These are phyloP conservation scores for Kokia cookei DNA, from an alignment of 441 rosid genomes.

Conservation along the genomic window DNA sequence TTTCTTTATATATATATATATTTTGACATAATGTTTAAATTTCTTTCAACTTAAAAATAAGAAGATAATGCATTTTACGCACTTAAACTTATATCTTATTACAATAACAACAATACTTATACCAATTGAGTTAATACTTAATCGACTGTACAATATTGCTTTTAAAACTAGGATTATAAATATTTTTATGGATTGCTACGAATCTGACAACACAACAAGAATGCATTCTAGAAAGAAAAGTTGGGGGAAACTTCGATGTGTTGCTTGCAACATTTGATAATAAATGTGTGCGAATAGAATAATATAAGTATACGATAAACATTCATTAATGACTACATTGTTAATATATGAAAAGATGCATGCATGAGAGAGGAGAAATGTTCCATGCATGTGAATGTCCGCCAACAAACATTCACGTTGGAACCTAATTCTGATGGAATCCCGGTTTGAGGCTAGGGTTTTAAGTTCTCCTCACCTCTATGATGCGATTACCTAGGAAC, in stretches of 20 bases:
- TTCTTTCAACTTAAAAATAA: too few species aligned
- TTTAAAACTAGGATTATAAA: neutral
- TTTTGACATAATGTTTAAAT: too few species aligned
- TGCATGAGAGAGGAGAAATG: constrained; percentile 1
- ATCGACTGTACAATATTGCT: neutral
- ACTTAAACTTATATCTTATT: too few species aligned
- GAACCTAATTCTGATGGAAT: constrained; percentile 35
- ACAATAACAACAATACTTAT: too few species aligned
- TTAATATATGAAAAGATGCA: neutral
- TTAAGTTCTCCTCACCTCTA: neutral
- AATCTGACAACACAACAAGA: neutral
- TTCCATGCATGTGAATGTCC: constrained; percentile 52
- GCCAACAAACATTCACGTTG: constrained; percentile 65
- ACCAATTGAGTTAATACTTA: too few species aligned
- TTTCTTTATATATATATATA: too few species aligned
- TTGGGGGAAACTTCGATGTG: neutral
- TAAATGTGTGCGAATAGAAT: neutral
- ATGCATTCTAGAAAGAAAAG: neutral
- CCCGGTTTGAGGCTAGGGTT: constrained; percentile 4
- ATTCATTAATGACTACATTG: constrained; percentile 8
- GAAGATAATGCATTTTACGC: too few species aligned
- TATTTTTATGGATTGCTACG: neutral
- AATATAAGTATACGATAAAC: neutral
- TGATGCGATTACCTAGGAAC: neutral
- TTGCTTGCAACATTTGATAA: neutral